A percentile compares a stretch with the other conserved stretches of the same genome.
Evolutionary conservation across 2,329 filamentous ascomycete genomes (phyloP).

Genomic region (Alternaria rosae): DNA sequence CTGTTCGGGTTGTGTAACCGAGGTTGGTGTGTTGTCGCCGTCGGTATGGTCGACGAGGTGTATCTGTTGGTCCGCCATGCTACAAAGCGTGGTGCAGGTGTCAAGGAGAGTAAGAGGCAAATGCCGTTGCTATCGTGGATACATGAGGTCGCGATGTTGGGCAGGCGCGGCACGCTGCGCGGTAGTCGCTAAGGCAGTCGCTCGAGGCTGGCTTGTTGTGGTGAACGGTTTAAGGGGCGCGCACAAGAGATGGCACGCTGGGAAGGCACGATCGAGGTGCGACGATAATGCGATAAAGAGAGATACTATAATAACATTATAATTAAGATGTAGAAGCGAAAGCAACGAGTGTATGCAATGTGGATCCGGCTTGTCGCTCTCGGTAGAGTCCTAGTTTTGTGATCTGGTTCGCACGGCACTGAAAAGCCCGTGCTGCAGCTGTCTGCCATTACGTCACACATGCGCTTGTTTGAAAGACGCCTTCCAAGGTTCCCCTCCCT

Average conservation of each 20-base stretch:
- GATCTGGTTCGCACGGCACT: conserved; percentile 27
- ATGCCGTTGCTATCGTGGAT: conserved; percentile 37
- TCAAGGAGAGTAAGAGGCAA: conserved; percentile 19
- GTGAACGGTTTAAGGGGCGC: conserved; percentile 28
- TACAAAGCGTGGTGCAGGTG: conserved; percentile 3
- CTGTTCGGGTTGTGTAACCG: conserved; percentile 21
- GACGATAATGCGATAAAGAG: conserved; percentile 1
- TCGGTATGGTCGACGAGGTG: conserved; percentile 66
- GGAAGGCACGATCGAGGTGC: conserved; percentile 6
- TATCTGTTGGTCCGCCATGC: conserved; percentile 68
- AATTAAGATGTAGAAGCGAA: conserved; percentile 10
- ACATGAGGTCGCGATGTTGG: conserved; percentile 35
- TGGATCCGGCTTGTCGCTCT: conserved; percentile 4
- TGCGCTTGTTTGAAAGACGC: conserved; percentile 30
- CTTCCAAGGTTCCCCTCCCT: conserved; percentile 31
- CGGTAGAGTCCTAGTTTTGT: conserved; percentile 19
- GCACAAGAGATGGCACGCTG: conserved; percentile 4
- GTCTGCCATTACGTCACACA: conserved; percentile 36
- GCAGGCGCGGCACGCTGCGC: conserved; percentile 26
- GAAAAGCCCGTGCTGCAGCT: conserved; percentile 27
- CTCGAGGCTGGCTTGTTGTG: conserved; percentile 11
- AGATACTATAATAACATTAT: conserved; percentile 2
- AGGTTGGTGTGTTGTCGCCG: conserved; percentile 43
- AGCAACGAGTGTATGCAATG: conserved; percentile 3
- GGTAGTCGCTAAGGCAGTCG: not conserved